phyloP scores from a whole-genome alignment of 2,329 filamentous ascomycete genomes.

The Cordyceps fumosorosea region DNA sequence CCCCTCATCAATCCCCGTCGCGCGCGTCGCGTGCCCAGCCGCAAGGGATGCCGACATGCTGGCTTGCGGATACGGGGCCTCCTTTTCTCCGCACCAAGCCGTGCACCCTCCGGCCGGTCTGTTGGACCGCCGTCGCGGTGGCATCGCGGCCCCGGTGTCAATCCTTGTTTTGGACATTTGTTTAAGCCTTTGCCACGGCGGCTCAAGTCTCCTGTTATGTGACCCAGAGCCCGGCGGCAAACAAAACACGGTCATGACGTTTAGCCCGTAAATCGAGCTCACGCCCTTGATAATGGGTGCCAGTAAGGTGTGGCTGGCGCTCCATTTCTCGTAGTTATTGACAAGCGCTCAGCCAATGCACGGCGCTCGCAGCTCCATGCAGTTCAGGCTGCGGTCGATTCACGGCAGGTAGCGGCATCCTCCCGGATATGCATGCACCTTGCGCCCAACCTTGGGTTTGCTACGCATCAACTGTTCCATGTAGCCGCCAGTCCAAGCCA shows the following conservation, averaged over 20 bases:
- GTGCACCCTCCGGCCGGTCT: background rate
- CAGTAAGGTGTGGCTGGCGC: background rate
- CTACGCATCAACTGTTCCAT: too few species aligned
- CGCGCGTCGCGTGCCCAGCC: background rate
- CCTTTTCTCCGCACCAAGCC: background rate
- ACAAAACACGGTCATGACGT: background rate
- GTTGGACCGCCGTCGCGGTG: background rate
- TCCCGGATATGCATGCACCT: too few species aligned
- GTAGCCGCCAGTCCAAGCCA: too few species aligned
- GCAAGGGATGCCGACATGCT: background rate
- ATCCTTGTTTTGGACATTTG: background rate
- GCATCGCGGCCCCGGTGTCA: background rate
- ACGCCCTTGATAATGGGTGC: background rate
- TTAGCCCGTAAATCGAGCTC: too few species aligned
- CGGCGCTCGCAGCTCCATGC: background rate
- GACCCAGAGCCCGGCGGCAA: background rate
- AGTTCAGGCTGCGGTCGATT: background rate
- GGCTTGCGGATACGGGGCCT: background rate
- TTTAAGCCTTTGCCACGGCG: background rate
- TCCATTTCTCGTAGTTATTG: background rate
- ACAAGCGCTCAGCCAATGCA: background rate
- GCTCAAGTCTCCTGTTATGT: background rate
- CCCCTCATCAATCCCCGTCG: background rate
- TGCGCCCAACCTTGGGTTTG: too few species aligned
- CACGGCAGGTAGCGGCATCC: background rate